phyloP scores from a whole-genome alignment of 2,329 filamentous ascomycete genomes.

The Xylariaceae sp. region DNA sequence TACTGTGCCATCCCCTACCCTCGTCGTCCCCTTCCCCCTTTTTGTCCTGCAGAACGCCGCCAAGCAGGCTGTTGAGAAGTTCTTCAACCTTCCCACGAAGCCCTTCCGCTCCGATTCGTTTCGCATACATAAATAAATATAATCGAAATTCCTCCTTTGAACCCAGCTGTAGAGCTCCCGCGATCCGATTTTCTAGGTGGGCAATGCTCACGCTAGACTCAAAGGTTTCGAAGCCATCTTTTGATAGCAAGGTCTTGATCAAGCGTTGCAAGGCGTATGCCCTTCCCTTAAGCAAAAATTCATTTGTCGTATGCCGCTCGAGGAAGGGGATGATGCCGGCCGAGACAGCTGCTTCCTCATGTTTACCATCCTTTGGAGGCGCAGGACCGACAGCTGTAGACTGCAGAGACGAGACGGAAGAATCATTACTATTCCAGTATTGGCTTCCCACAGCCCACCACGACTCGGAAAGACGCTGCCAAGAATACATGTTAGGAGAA shows the following conservation, averaged over 20 bases:
- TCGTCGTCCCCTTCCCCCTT: conserved; percentile 47
- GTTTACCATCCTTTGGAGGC: conserved; percentile 49
- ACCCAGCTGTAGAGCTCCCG: conserved; percentile 81
- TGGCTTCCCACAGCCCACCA: conserved; percentile 99
- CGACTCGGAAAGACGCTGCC: conserved; percentile 93
- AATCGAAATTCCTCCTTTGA: conserved; percentile 91
- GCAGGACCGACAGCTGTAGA: conserved; percentile 67
- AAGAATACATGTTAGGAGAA: conserved; percentile 80
- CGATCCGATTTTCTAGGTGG: conserved; percentile 92
- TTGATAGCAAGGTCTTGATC: conserved; percentile 84
- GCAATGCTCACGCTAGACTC: conserved; percentile 91
- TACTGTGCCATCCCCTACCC: conserved; percentile 65
- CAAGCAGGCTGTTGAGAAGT: conserved; percentile 78
- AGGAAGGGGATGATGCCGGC: conserved; percentile 91
- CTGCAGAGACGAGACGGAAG: conserved; percentile 79
- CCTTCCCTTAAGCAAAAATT: conserved; percentile 87
- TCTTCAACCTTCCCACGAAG: conserved; percentile 90
- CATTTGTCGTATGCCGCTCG: conserved; percentile 92
- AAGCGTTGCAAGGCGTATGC: conserved; percentile 90
- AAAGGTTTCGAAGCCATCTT: conserved; percentile 89
- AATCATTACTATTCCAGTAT: conserved; percentile 98
- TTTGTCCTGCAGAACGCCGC: conserved; percentile 67
- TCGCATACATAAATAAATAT: conserved; percentile 98
- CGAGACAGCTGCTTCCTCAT: conserved; percentile 65
- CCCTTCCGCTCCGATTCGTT: conserved; percentile 89